phyloP scores from a whole-genome alignment of 305 asterid species.

The Solanum hybrid region DNA sequence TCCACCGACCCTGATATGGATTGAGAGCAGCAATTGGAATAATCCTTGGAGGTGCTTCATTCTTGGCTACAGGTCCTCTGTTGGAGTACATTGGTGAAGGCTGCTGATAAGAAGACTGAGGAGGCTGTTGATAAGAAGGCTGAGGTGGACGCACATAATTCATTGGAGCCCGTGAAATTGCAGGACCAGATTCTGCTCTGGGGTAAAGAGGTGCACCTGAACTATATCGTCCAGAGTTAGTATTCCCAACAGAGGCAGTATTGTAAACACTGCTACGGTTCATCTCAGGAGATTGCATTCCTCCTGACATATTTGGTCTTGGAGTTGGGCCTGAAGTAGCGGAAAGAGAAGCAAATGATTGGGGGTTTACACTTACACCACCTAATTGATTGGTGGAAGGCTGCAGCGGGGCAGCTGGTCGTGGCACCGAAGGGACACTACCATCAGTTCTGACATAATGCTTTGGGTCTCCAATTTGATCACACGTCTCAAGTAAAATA shows the following conservation, averaged over 20 bases:
- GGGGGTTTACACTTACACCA: conserved; percentile 18
- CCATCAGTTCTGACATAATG: conserved; percentile 28
- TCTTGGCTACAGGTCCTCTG: conserved; percentile 81
- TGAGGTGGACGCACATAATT: conserved; percentile 57
- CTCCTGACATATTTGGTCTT: conserved; percentile 37
- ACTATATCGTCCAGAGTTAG: conserved; percentile 31
- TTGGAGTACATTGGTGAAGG: conserved; percentile 57
- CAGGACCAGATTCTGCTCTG: conserved; percentile 37
- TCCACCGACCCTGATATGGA: conserved; percentile 91
- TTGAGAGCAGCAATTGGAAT: conserved; percentile 75
- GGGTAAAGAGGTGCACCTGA: conserved; percentile 28
- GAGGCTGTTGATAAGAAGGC: conserved; percentile 24
- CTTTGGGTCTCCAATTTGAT: conserved; percentile 61
- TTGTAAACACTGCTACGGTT: conserved; percentile 26
- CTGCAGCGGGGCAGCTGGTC: conserved; percentile 31
- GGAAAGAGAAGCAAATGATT: conserved; percentile 20
- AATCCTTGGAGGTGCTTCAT: conserved; percentile 75
- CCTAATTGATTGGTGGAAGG: conserved; percentile 25
- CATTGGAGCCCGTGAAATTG: conserved; percentile 34
- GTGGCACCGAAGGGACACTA: conserved; percentile 28
- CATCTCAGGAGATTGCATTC: conserved; percentile 28
- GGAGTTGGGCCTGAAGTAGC: conserved; percentile 19
- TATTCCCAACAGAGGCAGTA: conserved; percentile 26
- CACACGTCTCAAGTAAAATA: conserved; percentile 44
- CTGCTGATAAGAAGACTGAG: conserved; percentile 39